Conservation (phyloP, 108 stramenopile species). For the Conticribra guillardii region DNA sequence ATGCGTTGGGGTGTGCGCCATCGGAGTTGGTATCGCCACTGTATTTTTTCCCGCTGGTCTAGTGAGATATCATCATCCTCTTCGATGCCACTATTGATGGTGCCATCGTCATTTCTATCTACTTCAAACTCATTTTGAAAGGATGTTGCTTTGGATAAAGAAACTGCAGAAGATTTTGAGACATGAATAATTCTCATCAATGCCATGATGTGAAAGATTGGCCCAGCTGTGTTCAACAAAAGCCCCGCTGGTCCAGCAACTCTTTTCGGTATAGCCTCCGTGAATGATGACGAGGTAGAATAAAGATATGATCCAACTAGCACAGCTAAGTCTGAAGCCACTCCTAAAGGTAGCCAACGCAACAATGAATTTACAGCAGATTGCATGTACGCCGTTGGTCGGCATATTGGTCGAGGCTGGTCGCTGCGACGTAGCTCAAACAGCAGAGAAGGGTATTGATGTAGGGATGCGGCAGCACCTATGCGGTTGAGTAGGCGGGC, state of each 20-base stretch:
- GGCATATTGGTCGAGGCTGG: slow-evolving; percentile 56
- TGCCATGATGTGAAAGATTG: slow-evolving; percentile 44
- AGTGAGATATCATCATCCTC: not conserved
- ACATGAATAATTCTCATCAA: slow-evolving; percentile 34
- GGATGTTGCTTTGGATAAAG: slow-evolving; percentile 34
- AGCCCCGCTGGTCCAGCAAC: slow-evolving; percentile 9
- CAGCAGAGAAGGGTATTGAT: slow-evolving; percentile 63
- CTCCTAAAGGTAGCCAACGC: slow-evolving; percentile 44
- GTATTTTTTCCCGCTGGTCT: slow-evolving; percentile 21
- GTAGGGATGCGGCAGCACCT: slow-evolving; percentile 60
- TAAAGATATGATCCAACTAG: slow-evolving; percentile 10
- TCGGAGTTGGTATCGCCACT: slow-evolving; percentile 62
- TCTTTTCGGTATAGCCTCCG: too few species aligned
- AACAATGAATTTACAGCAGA: slow-evolving; percentile 34
- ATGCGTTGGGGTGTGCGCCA: slow-evolving; percentile 72
- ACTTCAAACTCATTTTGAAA: slow-evolving; percentile 28
- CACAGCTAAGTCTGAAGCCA: slow-evolving; percentile 55
- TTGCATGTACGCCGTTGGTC: slow-evolving; percentile 47
- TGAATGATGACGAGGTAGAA: not conserved
- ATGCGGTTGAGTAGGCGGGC: slow-evolving; percentile 56
- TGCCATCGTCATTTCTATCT: not conserved
- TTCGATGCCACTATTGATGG: too few species aligned
- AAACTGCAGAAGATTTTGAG: slow-evolving; percentile 39
- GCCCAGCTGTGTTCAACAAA: slow-evolving; percentile 13
- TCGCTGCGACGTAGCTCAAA: slow-evolving; percentile 58